Base-by-base conservation (phyloP, 768 basidiomycete genomes). In the Ephemerocybe angulata region DNA sequence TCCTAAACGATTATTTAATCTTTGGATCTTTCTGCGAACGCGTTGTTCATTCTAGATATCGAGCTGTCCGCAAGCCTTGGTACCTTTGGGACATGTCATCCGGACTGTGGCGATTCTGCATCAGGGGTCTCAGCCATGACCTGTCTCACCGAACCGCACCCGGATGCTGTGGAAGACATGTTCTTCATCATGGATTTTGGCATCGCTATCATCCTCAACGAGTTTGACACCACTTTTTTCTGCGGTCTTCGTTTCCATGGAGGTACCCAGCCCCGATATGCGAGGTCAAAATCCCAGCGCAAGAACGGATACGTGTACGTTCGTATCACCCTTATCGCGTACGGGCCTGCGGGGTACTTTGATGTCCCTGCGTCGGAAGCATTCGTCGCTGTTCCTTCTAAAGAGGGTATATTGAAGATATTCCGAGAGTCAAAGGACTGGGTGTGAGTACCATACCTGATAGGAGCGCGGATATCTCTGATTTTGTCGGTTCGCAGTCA, bases 101-200 rank as follows among this genome's bases (percentile, higher is more conserved):
- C 30, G 8, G 47, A 49, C 30, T 27, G 47, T 29, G 30, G 30
- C 7, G 47, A 49, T 29, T 24, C 47, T 27, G 24, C 47, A 10
- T 15, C 47, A 11, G 19, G 11, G 12, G 15, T 21, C 15, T 27
- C 47, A 6, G 47, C 47, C 13, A 27, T 49, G 24, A 49, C 47
- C 17, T 49, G 25, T 29, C 47, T 49, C 11, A 49, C 21, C 24
- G 25, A 49, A 21, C 47, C 47, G 10, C 47, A 49, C 27, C 47
- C 47, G 25, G 47, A 49, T 21, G 47, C 25, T 29, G 15, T n/a
- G 13, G 17, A 15, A 25, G 47, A 49, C 27, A 29, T 49, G 6
- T 49, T 49, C 47, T 49, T 27, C 47, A 49, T 49, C 21, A 7
- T 8, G 21, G 47, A 49, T 25, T 28, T 49, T 15, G 47, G 47